A percentile compares a stretch with the other conserved stretches of the same genome.
These are phyloP conservation scores for Medicago ruthenica DNA, from an alignment of 306 rosid species.

Conservation along the genomic window DNA sequence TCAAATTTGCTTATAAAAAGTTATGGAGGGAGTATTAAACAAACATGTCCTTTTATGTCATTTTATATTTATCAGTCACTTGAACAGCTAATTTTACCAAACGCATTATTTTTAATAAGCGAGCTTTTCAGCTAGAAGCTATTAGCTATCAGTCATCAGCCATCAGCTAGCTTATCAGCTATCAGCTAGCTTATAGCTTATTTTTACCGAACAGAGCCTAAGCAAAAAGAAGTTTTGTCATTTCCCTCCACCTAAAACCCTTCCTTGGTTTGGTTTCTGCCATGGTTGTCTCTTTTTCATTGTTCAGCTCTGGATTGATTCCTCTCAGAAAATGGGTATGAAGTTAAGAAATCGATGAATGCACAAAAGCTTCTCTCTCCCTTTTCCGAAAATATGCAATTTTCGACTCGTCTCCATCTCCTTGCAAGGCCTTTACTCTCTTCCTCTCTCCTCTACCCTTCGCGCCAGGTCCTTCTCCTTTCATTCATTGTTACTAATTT, in stretches of 20 bases:
- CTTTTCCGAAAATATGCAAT: conserved; percentile 43
- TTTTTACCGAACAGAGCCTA: no score
- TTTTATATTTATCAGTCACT: no score
- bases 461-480: conserved; percentile 44
- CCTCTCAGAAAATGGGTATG: not conserved
- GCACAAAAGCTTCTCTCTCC: not conserved
- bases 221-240: not conserved
- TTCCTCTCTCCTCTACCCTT: conserved; percentile 39
- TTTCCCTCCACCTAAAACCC: not conserved
- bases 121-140: no score
- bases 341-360: not conserved
- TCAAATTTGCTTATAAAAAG: no score
- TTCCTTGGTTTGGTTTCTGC: not conserved
- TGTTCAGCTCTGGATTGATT: not conserved
- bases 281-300: not conserved
- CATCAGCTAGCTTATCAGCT: no score
- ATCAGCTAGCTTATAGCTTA: no score
- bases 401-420: conserved; percentile 38
- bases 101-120: no score
- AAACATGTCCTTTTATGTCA: no score
- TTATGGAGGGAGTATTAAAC: no score
- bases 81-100: no score
- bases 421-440: conserved; percentile 43
- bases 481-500: not conserved
- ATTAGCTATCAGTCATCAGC: no score